These are phyloP conservation scores for Artemisia tridentata DNA, from an alignment of 129 eudicot species.

Conservation along the genomic window DNA sequence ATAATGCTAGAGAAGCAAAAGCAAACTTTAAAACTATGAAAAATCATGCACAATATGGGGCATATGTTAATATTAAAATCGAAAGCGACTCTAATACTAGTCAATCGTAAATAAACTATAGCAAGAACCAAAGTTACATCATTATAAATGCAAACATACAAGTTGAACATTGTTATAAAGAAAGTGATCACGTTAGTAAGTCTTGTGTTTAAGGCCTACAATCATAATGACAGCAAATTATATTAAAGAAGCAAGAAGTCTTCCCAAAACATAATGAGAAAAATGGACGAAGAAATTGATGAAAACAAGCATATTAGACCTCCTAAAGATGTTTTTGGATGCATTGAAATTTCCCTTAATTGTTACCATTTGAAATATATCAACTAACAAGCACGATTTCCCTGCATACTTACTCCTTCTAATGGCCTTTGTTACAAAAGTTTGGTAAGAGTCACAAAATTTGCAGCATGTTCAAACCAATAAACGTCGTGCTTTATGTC, in stretches of 20 bases:
- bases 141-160: conserved; percentile 18
- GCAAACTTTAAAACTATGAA: conserved; percentile 24
- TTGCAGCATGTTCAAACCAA: too few species aligned
- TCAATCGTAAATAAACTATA: neutral
- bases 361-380: too few species aligned
- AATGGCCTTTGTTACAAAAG: too few species aligned
- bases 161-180: conserved; percentile 8
- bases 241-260: neutral
- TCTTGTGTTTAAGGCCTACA: conserved; percentile 5
- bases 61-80: neutral
- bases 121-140: neutral
- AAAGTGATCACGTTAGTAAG: neutral
- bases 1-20: conserved; percentile 34
- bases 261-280: neutral
- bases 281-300: neutral
- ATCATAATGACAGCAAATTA: neutral
- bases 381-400: too few species aligned
- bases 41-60: conserved; percentile 25
- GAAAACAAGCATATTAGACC: neutral
- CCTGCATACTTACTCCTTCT: too few species aligned
- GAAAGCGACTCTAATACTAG: conserved; percentile 18
- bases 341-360: neutral
- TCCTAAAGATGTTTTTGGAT: neutral
- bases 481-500: too few species aligned
- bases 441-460: too few species aligned